A percentile compares a stretch with the other conserved stretches of the same genome.
These are phyloP conservation scores for Phylloporus arenicola DNA, from an alignment of 768 basidiomycete genomes.

Conservation along the genomic window DNA sequence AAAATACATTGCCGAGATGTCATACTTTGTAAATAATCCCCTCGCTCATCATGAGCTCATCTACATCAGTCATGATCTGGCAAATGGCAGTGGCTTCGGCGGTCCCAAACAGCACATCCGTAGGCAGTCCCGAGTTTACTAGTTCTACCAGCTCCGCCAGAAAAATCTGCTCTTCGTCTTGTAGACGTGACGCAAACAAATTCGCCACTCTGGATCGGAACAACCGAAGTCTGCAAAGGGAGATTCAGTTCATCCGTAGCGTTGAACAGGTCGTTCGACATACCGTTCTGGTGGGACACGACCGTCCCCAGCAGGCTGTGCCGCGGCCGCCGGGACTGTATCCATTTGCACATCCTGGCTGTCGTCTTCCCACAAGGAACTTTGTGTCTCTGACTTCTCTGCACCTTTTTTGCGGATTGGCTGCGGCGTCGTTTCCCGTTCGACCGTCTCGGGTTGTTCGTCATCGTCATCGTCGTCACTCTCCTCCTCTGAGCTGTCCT, in stretches of 20 bases:
- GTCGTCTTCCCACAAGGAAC: slow-evolving; percentile 63
- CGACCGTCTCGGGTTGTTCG: slow-evolving; percentile 31
- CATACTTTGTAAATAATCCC: slow-evolving; percentile 83
- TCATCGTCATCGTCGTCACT: slow-evolving; percentile 40
- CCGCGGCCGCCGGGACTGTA: slow-evolving; percentile 37
- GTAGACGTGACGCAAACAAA: slow-evolving; percentile 60
- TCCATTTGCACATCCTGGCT: slow-evolving; percentile 64
- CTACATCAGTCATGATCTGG: slow-evolving; percentile 63
- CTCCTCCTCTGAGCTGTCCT: slow-evolving; percentile 36
- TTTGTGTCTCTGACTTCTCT: slow-evolving; percentile 36
- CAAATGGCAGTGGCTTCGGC: slow-evolving; percentile 73
- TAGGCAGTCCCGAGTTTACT: slow-evolving; percentile 72
- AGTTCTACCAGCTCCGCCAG: slow-evolving; percentile 62
- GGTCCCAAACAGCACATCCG: slow-evolving; percentile 69
- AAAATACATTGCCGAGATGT: slow-evolving; percentile 6
- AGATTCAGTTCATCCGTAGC: not conserved
- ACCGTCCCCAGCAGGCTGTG: slow-evolving; percentile 36
- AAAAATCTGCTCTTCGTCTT: slow-evolving; percentile 73
- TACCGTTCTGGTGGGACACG: slow-evolving; percentile 56
- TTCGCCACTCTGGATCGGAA: slow-evolving; percentile 78
- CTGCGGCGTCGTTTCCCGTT: slow-evolving; percentile 49
- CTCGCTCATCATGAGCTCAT: slow-evolving; percentile 83
- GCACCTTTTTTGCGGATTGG: slow-evolving; percentile 20
- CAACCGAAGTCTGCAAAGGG: slow-evolving; percentile 54
- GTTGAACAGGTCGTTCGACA: slow-evolving; percentile 20